Conservation (phyloP, 345 rosid species). For the Rhodamnia rubescens region DNA sequence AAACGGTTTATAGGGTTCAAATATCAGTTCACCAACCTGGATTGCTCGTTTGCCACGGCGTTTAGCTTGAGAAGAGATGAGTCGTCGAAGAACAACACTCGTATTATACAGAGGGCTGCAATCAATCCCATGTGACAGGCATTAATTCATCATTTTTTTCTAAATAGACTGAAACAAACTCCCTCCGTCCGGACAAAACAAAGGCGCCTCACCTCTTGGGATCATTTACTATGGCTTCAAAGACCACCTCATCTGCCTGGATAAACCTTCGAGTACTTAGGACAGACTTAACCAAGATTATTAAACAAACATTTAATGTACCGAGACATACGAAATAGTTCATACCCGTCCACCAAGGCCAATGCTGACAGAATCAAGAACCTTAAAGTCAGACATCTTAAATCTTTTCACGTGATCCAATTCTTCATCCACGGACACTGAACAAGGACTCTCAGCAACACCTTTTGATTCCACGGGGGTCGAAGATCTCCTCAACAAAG, state of each 20-base stretch:
- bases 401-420: slow-evolving; percentile 57
- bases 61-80: slow-evolving; percentile 62
- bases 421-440: slow-evolving; percentile 29
- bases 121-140: background rate
- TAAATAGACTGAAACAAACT: background rate
- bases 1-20: background rate
- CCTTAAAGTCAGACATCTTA: slow-evolving; percentile 63
- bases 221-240: slow-evolving; percentile 72
- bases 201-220: slow-evolving; percentile 37
- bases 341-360: slow-evolving; percentile 92
- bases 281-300: background rate
- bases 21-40: slow-evolving; percentile 35
- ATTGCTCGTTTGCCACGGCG: slow-evolving; percentile 88
- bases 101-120: slow-evolving; percentile 78
- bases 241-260: slow-evolving; percentile 79
- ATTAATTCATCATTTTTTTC: background rate
- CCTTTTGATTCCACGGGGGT: slow-evolving; percentile 32
- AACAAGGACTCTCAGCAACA: slow-evolving; percentile 1
- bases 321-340: background rate
- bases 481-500: slow-evolving; percentile 20
- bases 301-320: background rate
- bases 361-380: slow-evolving; percentile 65
- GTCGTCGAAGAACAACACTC: slow-evolving; percentile 68
- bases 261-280: slow-evolving; percentile 1
- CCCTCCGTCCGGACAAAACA: background rate